A percentile compares a stretch with the other conserved stretches of the same genome.
Conservation (phyloP, 139 green algal species). For the Auxenochlorella protothecoides region DNA sequence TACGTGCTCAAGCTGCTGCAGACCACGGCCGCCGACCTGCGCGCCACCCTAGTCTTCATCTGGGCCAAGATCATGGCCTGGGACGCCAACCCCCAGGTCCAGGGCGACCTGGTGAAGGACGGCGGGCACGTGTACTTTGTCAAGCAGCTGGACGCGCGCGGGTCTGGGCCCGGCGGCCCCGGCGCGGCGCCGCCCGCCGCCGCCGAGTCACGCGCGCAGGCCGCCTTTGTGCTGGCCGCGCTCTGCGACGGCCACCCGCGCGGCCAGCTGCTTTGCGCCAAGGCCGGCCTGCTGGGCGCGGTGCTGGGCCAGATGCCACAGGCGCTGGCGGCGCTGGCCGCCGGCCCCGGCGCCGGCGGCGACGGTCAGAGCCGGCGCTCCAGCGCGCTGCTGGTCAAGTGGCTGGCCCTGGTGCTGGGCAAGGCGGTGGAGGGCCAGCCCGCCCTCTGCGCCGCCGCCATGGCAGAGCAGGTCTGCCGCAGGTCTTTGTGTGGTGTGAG, state of each 20-base stretch:
- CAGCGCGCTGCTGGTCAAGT: constrained; percentile 70
- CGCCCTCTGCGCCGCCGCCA: constrained; percentile 26
- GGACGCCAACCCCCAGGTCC: constrained; percentile 68
- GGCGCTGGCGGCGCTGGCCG: constrained; percentile 4
- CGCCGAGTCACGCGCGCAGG: constrained; percentile 46
- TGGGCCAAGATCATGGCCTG: constrained; percentile 98
- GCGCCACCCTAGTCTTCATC: constrained; percentile 94
- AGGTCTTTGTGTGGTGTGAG: neutral
- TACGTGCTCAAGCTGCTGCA: constrained; percentile 99
- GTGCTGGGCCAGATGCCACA: constrained; percentile 6
- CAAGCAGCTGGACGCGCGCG: constrained; percentile 68
- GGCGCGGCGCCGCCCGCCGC: constrained; percentile 1
- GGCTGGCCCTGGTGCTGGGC: constrained; percentile 82
- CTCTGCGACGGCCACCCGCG: constrained; percentile 73
- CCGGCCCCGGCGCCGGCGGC: neutral
- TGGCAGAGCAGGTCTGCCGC: constrained; percentile 20
- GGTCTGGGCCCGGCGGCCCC: constrained; percentile 8
- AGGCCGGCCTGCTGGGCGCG: constrained; percentile 26
- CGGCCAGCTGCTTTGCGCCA: constrained; percentile 35
- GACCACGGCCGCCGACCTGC: constrained; percentile 85
- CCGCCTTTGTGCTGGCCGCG: constrained; percentile 86
- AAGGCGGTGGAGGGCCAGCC: constrained; percentile 67
- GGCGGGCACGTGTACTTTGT: constrained; percentile 94
- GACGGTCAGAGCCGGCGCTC: neutral
- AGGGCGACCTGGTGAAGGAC: constrained; percentile 93